Base-by-base conservation (phyloP, 306 rosid species). In the Pyrus pyrifolia region DNA sequence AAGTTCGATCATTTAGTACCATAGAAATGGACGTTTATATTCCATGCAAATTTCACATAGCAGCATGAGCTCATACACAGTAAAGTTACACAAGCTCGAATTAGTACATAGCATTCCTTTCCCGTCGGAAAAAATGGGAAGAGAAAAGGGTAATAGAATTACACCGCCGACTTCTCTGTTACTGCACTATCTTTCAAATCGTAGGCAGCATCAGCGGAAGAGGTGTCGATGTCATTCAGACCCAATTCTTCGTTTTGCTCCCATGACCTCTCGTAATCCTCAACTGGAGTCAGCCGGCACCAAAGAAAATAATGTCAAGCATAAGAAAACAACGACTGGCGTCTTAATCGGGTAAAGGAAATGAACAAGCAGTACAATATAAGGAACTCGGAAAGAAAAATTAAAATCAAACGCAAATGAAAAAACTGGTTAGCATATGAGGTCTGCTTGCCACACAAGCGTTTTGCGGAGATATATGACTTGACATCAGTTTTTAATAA, bases 241-340 rank as follows among this genome's bases (percentile, higher is more conserved):
- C 99, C 99, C 77, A 95, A 55, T 65, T 91, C 99, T 79, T 95
- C 99, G 4, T 95, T 95, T 71, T 92, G 97, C 81, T 95, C 99
- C 97, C 96, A 95, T 21, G 97, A 90, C 76, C 99, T 89, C 85
- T 87, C 97, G 11, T 89, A 95, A 74, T 92, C 97, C 81, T 92
- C 97, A 66, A 79, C 97, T 95, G 85, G 25, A 61, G 67, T 74
- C 27, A 19, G 53, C 33, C 33, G 22, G 52, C 42, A 44, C 38
- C 30, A 25, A 1, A 11, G 14, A 31, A 17, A 49, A 77, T 3
- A 78, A 68, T 66, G 52, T 81, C 74, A 83, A 49, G 61, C 45
- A 30, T 73, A 31, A 53, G 52, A 51, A 49, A 22, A 29, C 18
- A 13, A 6, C 22, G 42, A 17, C 55, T 18, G 68, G 19, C 72